These are phyloP conservation scores for Aspergillus sp. DNA, from an alignment of 2,329 filamentous ascomycete genomes.

Conservation along the genomic window DNA sequence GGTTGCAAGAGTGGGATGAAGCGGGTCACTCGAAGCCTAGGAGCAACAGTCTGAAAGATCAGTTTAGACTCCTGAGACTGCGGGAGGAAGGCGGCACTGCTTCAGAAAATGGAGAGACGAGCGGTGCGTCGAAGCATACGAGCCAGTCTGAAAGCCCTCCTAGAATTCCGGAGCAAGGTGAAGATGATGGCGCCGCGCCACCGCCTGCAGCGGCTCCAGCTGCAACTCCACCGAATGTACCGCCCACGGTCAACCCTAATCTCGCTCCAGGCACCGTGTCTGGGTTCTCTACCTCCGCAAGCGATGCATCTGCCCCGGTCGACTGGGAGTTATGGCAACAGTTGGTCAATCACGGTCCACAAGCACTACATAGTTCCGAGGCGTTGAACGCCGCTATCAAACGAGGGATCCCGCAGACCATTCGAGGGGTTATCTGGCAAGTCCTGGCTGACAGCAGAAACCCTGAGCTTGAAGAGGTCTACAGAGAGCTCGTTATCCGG, in stretches of 20 bases:
- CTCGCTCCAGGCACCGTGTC: constrained; percentile 79
- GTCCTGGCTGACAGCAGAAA: constrained; percentile 93
- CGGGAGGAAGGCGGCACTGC: constrained; percentile 59
- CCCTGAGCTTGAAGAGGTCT: constrained; percentile 78
- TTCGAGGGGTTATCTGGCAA: constrained; percentile 98
- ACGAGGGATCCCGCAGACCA: constrained; percentile 85
- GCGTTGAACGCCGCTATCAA: constrained; percentile 87
- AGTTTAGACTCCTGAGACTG: constrained; percentile 69
- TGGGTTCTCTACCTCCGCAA: constrained; percentile 63
- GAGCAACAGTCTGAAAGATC: constrained; percentile 63
- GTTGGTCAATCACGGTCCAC: constrained; percentile 87
- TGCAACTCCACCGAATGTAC: constrained; percentile 42
- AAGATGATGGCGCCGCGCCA: no score
- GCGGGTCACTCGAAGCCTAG: constrained; percentile 40
- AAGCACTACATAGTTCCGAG: constrained; percentile 79
- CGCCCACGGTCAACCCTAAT: constrained; percentile 57
- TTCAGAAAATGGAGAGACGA: constrained; percentile 48
- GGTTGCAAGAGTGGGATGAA: constrained; percentile 59
- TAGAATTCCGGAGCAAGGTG: constrained; percentile 39
- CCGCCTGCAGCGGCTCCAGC: constrained; percentile 6
- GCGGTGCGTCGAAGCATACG: constrained; percentile 37
- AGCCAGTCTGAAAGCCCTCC: constrained; percentile 40
- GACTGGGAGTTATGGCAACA: constrained; percentile 98
- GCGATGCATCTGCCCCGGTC: constrained; percentile 61
- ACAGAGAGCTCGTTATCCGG: constrained; percentile 68